phyloP scores from a whole-genome alignment of 306 rosid genomes.

The Luffa aegyptiaca region DNA sequence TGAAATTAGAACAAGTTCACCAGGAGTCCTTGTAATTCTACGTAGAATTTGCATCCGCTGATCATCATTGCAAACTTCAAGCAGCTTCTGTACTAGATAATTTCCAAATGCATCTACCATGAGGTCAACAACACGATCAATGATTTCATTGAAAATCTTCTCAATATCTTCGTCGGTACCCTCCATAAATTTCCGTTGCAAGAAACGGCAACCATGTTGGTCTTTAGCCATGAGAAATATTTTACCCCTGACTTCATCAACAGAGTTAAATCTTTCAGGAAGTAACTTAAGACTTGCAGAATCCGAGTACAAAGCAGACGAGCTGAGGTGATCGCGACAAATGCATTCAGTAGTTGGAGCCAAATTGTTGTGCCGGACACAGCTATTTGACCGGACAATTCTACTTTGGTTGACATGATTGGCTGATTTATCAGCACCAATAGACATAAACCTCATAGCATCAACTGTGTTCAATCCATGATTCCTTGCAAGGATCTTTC shows the following conservation, averaged over 20 bases:
- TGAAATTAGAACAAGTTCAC: slow-evolving; percentile 37
- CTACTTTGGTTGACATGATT: slow-evolving; percentile 19
- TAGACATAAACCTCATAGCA: slow-evolving; percentile 21
- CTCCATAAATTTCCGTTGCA: slow-evolving; percentile 38
- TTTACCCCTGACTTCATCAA: slow-evolving; percentile 33
- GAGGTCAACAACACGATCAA: slow-evolving; percentile 41
- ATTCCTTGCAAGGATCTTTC: slow-evolving; percentile 21
- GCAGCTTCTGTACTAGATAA: slow-evolving; percentile 50
- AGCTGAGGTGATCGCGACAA: not conserved
- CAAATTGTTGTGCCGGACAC: slow-evolving; percentile 16
- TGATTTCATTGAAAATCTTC: slow-evolving; percentile 33
- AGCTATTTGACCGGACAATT: slow-evolving; percentile 16
- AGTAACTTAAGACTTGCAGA: slow-evolving; percentile 23
- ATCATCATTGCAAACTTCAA: slow-evolving; percentile 50
- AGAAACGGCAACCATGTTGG: slow-evolving; percentile 52
- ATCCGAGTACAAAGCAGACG: not conserved
- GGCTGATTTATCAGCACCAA: slow-evolving; percentile 24
- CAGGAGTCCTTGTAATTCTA: slow-evolving; percentile 24
- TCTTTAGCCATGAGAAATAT: slow-evolving; percentile 49
- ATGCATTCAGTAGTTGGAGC: slow-evolving; percentile 4
- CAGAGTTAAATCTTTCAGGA: slow-evolving; percentile 25
- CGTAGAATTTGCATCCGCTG: slow-evolving; percentile 30
- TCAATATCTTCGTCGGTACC: slow-evolving; percentile 26
- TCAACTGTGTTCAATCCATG: slow-evolving; percentile 22
- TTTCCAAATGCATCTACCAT: slow-evolving; percentile 56